A percentile compares a stretch with the other conserved stretches of the same genome.
Conservation (phyloP, 768 basidiomycete genomes). For the Myochromella boudieri region DNA sequence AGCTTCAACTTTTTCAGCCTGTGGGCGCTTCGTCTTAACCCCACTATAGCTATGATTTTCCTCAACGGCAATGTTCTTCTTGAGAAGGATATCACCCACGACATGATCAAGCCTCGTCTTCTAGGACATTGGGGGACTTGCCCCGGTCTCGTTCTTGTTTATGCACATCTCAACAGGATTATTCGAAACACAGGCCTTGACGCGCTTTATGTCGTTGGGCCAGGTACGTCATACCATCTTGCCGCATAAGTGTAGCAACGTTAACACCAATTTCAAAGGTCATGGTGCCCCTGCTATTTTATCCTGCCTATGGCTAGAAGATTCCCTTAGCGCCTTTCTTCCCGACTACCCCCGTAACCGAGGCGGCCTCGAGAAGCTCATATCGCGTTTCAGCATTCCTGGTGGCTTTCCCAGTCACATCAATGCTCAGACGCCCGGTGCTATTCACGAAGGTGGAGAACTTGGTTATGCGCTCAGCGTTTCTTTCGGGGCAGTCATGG, state of each 20-base stretch:
- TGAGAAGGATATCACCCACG: constrained; percentile 52
- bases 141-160: constrained; percentile 70
- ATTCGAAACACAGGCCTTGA: constrained; percentile 61
- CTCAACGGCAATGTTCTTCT: constrained; percentile 71
- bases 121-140: constrained; percentile 87
- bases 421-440: constrained; percentile 84
- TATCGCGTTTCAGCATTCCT: constrained; percentile 75
- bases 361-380: constrained; percentile 63
- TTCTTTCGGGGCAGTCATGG: constrained; percentile 88
- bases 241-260: neutral
- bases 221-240: constrained; percentile 40
- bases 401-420: constrained; percentile 83
- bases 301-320: constrained; percentile 86
- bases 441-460: constrained; percentile 91
- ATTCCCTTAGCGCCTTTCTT: constrained; percentile 59
- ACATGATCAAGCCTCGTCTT: constrained; percentile 79
- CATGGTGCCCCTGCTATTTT: constrained; percentile 89
- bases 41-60: constrained; percentile 75
- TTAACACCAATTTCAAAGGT: too few relatives aligned
- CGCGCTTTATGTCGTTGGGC: constrained; percentile 78
- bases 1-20: constrained; percentile 11
- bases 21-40: constrained; percentile 3
- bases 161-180: constrained; percentile 69
- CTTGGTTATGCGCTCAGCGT: constrained; percentile 87
- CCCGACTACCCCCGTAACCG: constrained; percentile 57